A percentile compares a stretch with the other conserved stretches of the same genome.
phyloP scores from a whole-genome alignment of 2,329 filamentous ascomycete genomes.

The Lasiodiplodia hormozganensis region DNA sequence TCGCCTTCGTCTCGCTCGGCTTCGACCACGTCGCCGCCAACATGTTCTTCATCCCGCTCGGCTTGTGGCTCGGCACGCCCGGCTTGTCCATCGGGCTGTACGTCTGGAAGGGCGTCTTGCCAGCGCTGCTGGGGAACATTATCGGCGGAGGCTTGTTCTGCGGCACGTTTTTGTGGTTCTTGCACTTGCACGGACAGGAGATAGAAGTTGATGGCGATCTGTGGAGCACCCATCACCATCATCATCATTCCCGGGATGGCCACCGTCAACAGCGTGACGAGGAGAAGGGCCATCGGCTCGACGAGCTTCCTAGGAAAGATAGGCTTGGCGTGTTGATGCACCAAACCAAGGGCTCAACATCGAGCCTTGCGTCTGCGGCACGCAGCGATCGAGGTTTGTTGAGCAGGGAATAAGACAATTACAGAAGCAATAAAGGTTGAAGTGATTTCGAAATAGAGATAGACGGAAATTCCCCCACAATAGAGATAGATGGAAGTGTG shows the following conservation, averaged over 20 bases:
- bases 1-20: conserved; percentile 37
- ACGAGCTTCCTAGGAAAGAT: neutral
- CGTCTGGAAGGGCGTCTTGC: conserved; percentile 40
- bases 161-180: conserved; percentile 21
- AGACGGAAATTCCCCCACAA: neutral
- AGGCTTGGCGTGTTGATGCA: neutral
- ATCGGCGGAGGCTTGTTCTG: conserved; percentile 33
- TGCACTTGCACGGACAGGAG: conserved; percentile 13
- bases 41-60: conserved; percentile 40
- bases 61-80: conserved; percentile 36
- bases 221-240: neutral
- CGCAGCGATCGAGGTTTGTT: neutral
- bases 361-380: neutral
- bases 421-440: neutral
- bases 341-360: neutral
- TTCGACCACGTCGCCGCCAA: conserved; percentile 41
- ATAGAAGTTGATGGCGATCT: conserved; percentile 3
- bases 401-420: neutral
- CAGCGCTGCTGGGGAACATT: conserved; percentile 37
- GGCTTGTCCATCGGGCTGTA: conserved; percentile 36
- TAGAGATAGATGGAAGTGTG: too few relatives aligned
- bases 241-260: neutral
- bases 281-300: conserved; percentile 2
- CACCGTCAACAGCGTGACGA: neutral
- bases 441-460: neutral